phyloP scores from a whole-genome alignment of 345 rosid genomes.

The Brassica nigra region DNA sequence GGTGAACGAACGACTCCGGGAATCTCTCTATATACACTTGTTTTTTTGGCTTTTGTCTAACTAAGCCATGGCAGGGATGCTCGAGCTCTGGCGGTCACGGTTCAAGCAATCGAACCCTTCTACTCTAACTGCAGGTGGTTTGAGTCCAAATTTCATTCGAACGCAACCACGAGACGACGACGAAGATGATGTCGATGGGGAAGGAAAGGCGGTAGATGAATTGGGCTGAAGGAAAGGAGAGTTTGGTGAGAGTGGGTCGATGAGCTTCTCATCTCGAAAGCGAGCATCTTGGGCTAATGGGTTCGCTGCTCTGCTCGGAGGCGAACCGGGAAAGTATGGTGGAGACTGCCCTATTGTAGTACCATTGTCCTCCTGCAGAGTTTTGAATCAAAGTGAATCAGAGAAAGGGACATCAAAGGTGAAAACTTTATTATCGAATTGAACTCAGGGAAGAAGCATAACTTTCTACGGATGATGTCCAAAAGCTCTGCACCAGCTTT shows the following conservation, averaged over 20 bases:
- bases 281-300: neutral
- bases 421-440: neutral
- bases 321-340: neutral
- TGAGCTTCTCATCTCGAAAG: neutral
- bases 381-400: neutral
- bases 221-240: neutral
- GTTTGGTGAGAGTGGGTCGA: neutral
- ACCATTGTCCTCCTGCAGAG: neutral
- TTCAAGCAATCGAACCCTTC: slow-evolving; percentile 99
- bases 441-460: slow-evolving; percentile 19
- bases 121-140: slow-evolving; percentile 92
- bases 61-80: slow-evolving; percentile 98
- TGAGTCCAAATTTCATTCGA: slow-evolving; percentile 75
- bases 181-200: slow-evolving; percentile 27
- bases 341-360: neutral
- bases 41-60: slow-evolving; percentile 30
- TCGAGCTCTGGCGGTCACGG: slow-evolving; percentile 90
- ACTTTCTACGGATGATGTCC: slow-evolving; percentile 83
- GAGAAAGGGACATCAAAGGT: neutral
- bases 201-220: neutral
- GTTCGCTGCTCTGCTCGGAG: neutral
- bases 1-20: slow-evolving; percentile 23
- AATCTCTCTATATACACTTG: slow-evolving; percentile 65
- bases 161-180: slow-evolving; percentile 72
- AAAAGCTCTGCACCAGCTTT: slow-evolving; percentile 79